These are phyloP conservation scores for Colletotrichum tanaceti DNA, from an alignment of 2,329 filamentous ascomycete species.

Conservation along the genomic window DNA sequence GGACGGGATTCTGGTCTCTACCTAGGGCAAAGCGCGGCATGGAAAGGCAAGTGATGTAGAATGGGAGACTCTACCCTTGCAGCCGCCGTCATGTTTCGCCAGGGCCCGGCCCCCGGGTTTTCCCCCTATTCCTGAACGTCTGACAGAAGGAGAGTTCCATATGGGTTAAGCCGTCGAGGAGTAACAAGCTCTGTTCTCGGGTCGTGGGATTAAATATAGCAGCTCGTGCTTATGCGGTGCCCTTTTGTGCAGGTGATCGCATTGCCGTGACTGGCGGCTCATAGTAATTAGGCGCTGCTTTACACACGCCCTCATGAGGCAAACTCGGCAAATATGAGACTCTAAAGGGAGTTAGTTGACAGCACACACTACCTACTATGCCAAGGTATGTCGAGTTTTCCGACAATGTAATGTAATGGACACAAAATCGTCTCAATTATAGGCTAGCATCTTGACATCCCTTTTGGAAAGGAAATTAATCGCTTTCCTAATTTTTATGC, in stretches of 20 bases:
- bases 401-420: not conserved
- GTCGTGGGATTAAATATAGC: constrained; percentile 7
- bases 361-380: not conserved
- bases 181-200: not conserved
- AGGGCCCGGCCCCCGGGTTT: constrained; percentile 4
- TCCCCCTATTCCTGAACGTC: not conserved
- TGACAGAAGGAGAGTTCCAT: constrained; percentile 6
- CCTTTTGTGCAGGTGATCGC: not conserved
- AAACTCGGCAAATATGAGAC: not conserved
- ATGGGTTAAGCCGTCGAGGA: not conserved
- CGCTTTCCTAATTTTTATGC: not conserved
- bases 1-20: too few relatives aligned
- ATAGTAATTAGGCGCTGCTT: not conserved
- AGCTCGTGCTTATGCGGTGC: constrained; percentile 9
- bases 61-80: not conserved
- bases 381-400: not conserved
- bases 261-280: constrained; percentile 16
- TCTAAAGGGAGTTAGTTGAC: too few relatives aligned
- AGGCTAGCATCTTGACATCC: not conserved
- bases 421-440: not conserved
- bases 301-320: not conserved
- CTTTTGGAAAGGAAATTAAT: not conserved
- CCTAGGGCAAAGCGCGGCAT: constrained; percentile 18
- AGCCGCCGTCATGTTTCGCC: not conserved
- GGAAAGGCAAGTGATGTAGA: constrained; percentile 20